Percentiles rank a stretch among this genome's conserved stretches.
These are phyloP conservation scores for Tubosaeta brunneosetosa DNA, from an alignment of 768 basidiomycete genomes.

Conservation along the genomic window DNA sequence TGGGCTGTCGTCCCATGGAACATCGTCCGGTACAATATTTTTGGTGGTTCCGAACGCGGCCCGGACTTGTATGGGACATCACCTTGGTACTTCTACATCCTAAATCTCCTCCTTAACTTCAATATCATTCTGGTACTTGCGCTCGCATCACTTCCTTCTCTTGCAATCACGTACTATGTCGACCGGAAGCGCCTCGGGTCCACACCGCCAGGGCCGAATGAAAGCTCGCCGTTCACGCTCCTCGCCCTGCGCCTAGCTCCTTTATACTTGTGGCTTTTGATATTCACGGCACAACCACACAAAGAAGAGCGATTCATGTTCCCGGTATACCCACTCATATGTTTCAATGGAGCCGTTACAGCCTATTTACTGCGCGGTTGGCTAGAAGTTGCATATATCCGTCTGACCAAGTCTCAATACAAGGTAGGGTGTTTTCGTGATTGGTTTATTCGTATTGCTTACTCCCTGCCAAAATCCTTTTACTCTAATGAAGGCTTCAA, in stretches of 20 bases:
- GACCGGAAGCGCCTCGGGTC: constrained; percentile 76
- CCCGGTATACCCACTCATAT: constrained; percentile 85
- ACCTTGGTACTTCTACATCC: constrained; percentile 80
- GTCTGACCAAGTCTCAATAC: constrained; percentile 79
- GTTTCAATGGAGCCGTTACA: constrained; percentile 91
- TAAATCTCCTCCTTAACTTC: constrained; percentile 92
- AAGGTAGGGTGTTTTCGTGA: constrained; percentile 45
- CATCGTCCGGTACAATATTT: constrained; percentile 90
- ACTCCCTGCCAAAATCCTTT: not conserved
- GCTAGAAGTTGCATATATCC: constrained; percentile 74
- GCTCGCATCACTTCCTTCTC: constrained; percentile 71
- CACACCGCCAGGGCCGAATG: constrained; percentile 42
- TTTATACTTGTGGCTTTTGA: constrained; percentile 84
- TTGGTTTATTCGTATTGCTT: not conserved
- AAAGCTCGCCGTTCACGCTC: constrained; percentile 76
- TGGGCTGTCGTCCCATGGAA: constrained; percentile 85
- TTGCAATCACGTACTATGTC: constrained; percentile 65
- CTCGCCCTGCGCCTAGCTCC: constrained; percentile 78
- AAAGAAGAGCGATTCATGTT: constrained; percentile 99
- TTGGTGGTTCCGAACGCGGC: constrained; percentile 71
- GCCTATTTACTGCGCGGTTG: constrained; percentile 83
- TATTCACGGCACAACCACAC: constrained; percentile 80
- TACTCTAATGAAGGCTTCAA: constrained; percentile 56
- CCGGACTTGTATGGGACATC: constrained; percentile 93
- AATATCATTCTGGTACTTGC: constrained; percentile 82